Percentiles rank a stretch among this genome's conserved stretches.
These are phyloP conservation scores for Bretziella fagacearum DNA, from an alignment of 2,329 filamentous ascomycete genomes.

Conservation along the genomic window DNA sequence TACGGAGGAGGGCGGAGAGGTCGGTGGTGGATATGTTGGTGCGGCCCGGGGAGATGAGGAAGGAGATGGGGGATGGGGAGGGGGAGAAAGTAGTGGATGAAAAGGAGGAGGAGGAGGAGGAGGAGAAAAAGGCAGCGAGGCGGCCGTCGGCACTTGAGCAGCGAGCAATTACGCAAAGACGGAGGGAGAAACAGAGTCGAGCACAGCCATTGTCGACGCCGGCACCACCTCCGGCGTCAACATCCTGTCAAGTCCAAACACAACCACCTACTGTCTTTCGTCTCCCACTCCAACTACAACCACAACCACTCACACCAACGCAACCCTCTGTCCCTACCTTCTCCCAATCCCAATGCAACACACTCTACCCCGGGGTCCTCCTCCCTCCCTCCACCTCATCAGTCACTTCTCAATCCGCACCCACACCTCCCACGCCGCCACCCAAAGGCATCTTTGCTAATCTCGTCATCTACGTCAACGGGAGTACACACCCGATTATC, in stretches of 20 bases:
- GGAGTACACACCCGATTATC: slow-evolving; percentile 62
- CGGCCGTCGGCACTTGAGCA: not conserved
- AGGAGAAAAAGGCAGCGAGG: not conserved
- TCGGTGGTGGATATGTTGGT: slow-evolving; percentile 41
- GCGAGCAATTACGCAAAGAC: not conserved
- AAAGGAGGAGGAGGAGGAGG: not conserved
- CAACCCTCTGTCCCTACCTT: not conserved
- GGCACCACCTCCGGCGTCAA: not conserved
- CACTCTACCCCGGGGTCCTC: too few relatives aligned
- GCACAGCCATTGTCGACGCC: too few relatives aligned
- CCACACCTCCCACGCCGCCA: not conserved
- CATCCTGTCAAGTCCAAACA: not conserved
- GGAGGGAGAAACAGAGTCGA: not conserved
- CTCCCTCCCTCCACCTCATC: not conserved
- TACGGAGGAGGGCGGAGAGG: slow-evolving; percentile 23
- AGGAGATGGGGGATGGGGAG: too few relatives aligned
- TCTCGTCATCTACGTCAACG: slow-evolving; percentile 70
- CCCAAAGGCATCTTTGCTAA: slow-evolving; percentile 44
- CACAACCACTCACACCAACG: not conserved
- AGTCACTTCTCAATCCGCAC: not conserved
- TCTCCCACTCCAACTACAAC: not conserved
- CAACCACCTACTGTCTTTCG: too few relatives aligned
- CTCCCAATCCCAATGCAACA: not conserved
- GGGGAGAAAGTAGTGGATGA: slow-evolving; percentile 26
- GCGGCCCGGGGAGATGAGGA: slow-evolving; percentile 15